Conservation (phyloP, 2,329 filamentous ascomycete species). For the Zopfia rhizophila region DNA sequence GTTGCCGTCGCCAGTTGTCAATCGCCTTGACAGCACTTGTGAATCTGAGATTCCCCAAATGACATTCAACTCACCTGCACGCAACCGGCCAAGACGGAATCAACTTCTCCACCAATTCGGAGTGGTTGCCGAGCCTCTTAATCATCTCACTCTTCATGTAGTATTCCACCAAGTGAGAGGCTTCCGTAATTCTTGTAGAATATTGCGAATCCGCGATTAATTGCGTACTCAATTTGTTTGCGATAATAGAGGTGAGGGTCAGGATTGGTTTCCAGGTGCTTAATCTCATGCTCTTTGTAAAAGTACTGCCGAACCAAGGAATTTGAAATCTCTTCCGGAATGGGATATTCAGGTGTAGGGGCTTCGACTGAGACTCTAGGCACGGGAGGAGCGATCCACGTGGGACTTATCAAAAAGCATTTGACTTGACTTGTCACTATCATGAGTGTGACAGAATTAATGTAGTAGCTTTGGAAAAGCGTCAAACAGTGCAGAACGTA, state of each 20-base stretch:
- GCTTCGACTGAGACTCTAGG: neutral
- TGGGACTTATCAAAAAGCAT: slow-evolving; percentile 7
- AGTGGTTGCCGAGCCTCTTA: slow-evolving; percentile 59
- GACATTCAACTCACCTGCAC: no score
- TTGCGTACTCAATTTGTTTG: slow-evolving; percentile 4
- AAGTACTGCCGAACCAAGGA: slow-evolving; percentile 11
- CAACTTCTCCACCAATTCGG: slow-evolving; percentile 68
- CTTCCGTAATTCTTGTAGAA: slow-evolving; percentile 68
- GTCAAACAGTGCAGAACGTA: slow-evolving; percentile 4
- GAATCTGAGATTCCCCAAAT: no score
- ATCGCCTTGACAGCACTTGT: no score
- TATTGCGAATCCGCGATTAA: slow-evolving; percentile 20
- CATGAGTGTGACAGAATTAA: no score
- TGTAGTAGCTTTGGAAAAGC: no score
- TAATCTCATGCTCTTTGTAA: slow-evolving; percentile 9
- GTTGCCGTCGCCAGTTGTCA: slow-evolving; percentile 74
- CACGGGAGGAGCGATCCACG: slow-evolving; percentile 16
- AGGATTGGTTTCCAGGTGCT: slow-evolving; percentile 1
- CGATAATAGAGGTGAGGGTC: slow-evolving; percentile 7
- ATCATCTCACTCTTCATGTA: slow-evolving; percentile 52
- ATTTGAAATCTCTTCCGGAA: neutral
- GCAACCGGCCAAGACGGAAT: slow-evolving; percentile 72
- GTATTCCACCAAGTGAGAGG: slow-evolving; percentile 54
- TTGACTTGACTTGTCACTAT: slow-evolving; percentile 41
- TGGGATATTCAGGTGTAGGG: neutral